phyloP scores from a whole-genome alignment of 495 filamentous ascomycete genomes.

The Annulohypoxylon nitens region DNA sequence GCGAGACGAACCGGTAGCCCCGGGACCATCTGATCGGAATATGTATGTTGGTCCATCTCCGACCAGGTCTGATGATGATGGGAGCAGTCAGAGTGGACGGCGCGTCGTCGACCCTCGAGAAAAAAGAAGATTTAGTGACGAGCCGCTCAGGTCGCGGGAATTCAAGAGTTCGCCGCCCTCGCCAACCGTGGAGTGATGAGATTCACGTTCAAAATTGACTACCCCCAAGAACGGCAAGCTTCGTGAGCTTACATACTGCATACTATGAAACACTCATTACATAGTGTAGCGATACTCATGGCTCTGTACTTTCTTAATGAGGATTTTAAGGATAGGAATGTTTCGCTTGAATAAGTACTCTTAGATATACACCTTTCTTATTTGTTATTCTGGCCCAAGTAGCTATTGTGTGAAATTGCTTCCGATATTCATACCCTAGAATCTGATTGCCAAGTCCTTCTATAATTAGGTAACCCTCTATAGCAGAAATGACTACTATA shows the following conservation, averaged over 20 bases:
- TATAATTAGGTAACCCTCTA: too few species aligned
- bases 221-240: neutral
- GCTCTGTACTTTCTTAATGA: neutral
- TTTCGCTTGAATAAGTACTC: too few species aligned
- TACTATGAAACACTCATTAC: neutral
- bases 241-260: neutral
- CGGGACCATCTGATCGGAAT: constrained; percentile 12
- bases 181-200: constrained; percentile 9
- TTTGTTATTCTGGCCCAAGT: too few species aligned
- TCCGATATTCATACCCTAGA: too few species aligned
- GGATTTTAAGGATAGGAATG: too few species aligned
- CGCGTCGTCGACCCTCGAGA: neutral
- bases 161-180: constrained; percentile 4
- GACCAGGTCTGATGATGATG: neutral
- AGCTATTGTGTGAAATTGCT: too few species aligned
- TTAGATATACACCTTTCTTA: too few species aligned
- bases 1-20: constrained; percentile 21
- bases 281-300: neutral
- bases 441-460: too few species aligned
- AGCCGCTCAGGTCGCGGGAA: neutral
- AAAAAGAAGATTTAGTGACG: constrained; percentile 3
- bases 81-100: neutral
- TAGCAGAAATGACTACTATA: too few species aligned
- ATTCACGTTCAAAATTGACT: neutral
- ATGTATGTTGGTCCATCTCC: constrained; percentile 18